Base-by-base conservation (phyloP, 2,329 filamentous ascomycete genomes). In the Samsoniella hepiali region DNA sequence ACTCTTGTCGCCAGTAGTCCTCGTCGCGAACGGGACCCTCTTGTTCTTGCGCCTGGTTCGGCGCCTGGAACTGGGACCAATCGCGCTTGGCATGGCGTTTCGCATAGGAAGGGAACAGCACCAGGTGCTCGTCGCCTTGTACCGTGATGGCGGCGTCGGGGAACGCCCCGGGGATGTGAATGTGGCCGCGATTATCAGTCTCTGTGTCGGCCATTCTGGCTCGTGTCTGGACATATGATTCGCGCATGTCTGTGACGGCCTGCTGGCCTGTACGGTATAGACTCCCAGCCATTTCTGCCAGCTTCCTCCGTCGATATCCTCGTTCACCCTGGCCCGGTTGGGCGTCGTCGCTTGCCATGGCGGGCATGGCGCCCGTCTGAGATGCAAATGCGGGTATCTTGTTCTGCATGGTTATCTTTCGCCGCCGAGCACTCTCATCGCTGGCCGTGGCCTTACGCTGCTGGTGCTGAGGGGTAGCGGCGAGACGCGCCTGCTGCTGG, bases 61-160 rank as follows among this genome's bases (percentile, higher is more conserved):
- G 65, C 54, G 67, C 57, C 51, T 68, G 27, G 38, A 67, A 65
- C 22, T 75, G 70, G n/a, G 67, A 69, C 68, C 75, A 76, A n/a
- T 75, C 74, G 66, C 75, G 73, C 72, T 77, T 88, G 40, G 84
- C 75, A 73, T 96, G 89, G 65, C 82, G 83, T 72, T 93, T 88
- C 9, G 91, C 92, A 73, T 99, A 99, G 60, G 92, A 97, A 0
- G 95, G 95, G 69, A 99, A 99, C 31, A 99, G 74, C 10, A 99
- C 86, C 88, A 99, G 91, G 77, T 98, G 91, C 74, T 97, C 93
- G 65, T 92, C 86, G 13, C 91, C 93, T 65, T 87, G 88, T 11
- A 87, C 84, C 17, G 90, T 85, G 65, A 97, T 90, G n/a, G 89
- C 86, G 22, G 91, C 90, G 68, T 97, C 89, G 0, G 93, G 91